Evolutionary conservation across 345 rosid species (phyloP), one percentile per base, ranked within the genome.

Genomic region (Cardamine chenopodiifolia): DNA sequence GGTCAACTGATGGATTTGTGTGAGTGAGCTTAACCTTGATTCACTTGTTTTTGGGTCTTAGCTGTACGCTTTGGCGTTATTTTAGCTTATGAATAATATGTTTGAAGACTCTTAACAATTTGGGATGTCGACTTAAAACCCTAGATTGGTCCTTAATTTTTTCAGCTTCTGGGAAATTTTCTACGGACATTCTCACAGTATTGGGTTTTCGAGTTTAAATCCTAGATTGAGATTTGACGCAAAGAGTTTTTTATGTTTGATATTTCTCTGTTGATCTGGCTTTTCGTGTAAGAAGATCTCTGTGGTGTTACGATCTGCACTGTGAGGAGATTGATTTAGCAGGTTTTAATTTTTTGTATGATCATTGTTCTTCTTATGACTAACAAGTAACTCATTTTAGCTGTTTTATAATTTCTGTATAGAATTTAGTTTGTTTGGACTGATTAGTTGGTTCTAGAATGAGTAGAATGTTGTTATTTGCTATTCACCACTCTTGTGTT

Each of bases 71-170:
- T 76, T 9, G 23, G 29, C 2, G 3, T 29, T 62, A 5, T 62
- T 62, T 62, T 59, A 62, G 71, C 70, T 55, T 57, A 57, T 47
- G 23, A 28, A 12, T 40, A 18, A 19, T 50, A 15, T 22, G 22
- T 31, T 34, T 47, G 14, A 71, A 72, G 60, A 48, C 26, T 28
- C 1, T 7, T 13, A n/a, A 7, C 19, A 59, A 40, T 72, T 57
- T 74, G 52, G 23, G 53, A 10, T 75, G 61, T 31, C 20, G 34
- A 67, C 26, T 42, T 74, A 59, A 48, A 74, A 66, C 77, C 77
- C 77, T 74, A 66, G 59, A 57, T 25, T 74, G 59, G 13, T 74
- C 22, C 8, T 14, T 48, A 9, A 17, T 47, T 55, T 7, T 26
- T 55, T 66, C 37, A 56, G 59, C 49, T 67, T 14, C 6, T 59